Percentiles rank a stretch among this genome's conserved stretches.
Conservation (phyloP, 2,329 filamentous ascomycete species). For the Aspergillus versicolor region DNA sequence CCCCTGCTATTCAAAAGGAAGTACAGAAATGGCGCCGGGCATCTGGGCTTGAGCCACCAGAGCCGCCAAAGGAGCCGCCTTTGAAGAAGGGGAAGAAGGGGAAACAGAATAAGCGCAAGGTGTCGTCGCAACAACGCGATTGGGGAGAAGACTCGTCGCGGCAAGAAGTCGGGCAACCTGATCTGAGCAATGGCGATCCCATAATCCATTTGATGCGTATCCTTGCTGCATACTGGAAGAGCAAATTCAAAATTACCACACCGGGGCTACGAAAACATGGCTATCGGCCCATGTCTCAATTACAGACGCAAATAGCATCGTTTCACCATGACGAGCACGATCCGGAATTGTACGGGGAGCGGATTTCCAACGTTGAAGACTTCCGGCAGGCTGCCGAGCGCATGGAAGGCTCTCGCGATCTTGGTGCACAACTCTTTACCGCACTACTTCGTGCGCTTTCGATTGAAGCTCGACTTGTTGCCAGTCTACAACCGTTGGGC, state of each 20-base stretch:
- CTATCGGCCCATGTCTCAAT: slow-evolving; percentile 73
- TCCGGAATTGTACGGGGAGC: slow-evolving; percentile 70
- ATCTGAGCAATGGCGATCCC: slow-evolving; percentile 82
- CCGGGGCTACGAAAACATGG: slow-evolving; percentile 86
- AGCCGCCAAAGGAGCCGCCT: slow-evolving; percentile 33
- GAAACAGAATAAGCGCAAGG: slow-evolving; percentile 25
- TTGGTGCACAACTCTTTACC: slow-evolving; percentile 87
- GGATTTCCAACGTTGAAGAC: slow-evolving; percentile 63
- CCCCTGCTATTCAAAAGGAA: slow-evolving; percentile 67
- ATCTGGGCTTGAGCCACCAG: slow-evolving; percentile 60
- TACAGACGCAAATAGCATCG: slow-evolving; percentile 72
- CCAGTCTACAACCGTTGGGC: slow-evolving; percentile 79
- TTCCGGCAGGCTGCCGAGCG: slow-evolving; percentile 68
- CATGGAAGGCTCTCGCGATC: slow-evolving; percentile 79
- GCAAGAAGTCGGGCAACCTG: slow-evolving; percentile 67
- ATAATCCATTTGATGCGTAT: slow-evolving; percentile 72
- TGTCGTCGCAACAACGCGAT: slow-evolving; percentile 51
- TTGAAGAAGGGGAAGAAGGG: slow-evolving; percentile 44
- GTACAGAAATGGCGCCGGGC: slow-evolving; percentile 70
- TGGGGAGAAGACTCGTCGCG: slow-evolving; percentile 71
- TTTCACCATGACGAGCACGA: slow-evolving; percentile 66
- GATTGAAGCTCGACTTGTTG: slow-evolving; percentile 78
- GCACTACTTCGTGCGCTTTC: slow-evolving; percentile 77
- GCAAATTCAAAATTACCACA: slow-evolving; percentile 72
- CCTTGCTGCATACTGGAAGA: slow-evolving; percentile 84